Evolutionary conservation across 2,329 filamentous ascomycete genomes (phyloP).

Genomic region (Arthrobotrys megalospora): DNA sequence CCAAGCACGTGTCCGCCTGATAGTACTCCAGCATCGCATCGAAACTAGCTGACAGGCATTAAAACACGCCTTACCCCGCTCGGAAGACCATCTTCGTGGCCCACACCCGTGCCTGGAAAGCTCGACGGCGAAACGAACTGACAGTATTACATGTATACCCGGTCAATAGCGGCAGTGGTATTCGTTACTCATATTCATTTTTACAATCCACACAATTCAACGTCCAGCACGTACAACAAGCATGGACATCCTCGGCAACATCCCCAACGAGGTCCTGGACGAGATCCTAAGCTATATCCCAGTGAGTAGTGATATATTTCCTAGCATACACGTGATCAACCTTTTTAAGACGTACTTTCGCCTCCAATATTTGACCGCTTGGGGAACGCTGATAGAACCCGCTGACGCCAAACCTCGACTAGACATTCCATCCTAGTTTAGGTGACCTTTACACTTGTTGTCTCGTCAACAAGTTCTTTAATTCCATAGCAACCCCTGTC

Average conservation of each 20-base stretch:
- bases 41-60: too few species aligned
- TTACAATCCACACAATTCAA: neutral
- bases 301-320: neutral
- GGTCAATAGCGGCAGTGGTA: too few species aligned
- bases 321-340: too few species aligned
- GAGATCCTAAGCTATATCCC: conserved; percentile 3
- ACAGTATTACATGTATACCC: too few species aligned
- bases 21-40: too few species aligned
- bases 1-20: too few species aligned
- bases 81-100: too few species aligned
- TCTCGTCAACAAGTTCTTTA: conserved; percentile 11
- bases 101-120: too few species aligned
- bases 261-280: neutral
- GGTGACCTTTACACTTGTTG: neutral
- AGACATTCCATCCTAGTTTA: neutral
- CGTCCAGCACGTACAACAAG: neutral
- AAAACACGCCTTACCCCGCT: too few species aligned
- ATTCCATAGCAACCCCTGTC: neutral
- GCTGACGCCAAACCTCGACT: neutral
- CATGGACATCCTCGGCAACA: neutral
- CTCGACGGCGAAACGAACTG: too few species aligned
- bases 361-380: too few species aligned
- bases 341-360: neutral
- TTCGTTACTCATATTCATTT: too few species aligned
- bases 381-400: neutral